Conservation (phyloP, 805 yeast species). For the Kregervanrija fluxuum region DNA sequence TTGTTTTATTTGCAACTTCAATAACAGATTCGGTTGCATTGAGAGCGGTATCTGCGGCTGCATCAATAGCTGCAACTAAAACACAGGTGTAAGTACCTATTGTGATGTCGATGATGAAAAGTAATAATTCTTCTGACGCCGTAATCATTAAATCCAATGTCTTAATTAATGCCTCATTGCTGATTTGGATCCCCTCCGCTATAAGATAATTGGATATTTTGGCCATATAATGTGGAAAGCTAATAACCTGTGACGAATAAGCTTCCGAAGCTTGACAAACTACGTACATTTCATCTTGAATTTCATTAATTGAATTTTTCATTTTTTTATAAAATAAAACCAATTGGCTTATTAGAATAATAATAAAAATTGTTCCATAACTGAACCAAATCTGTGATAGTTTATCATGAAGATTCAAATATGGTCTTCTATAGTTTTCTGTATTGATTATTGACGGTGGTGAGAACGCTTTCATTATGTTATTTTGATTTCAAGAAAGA, state of each 20-base stretch:
- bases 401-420: constrained; percentile 44
- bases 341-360: constrained; percentile 55
- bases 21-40: constrained; percentile 65
- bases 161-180: constrained; percentile 39
- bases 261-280: constrained; percentile 44
- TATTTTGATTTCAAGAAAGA: no score
- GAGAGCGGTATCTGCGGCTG: constrained; percentile 64
- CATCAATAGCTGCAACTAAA: constrained; percentile 63
- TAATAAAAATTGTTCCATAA: constrained; percentile 48
- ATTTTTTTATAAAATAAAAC: constrained; percentile 47
- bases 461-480: constrained; percentile 3
- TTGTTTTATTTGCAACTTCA: constrained; percentile 51
- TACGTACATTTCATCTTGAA: constrained; percentile 31
- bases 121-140: constrained; percentile 50
- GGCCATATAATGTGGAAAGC: constrained; percentile 53
- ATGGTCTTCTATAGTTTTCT: constrained; percentile 25
- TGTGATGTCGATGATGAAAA: constrained; percentile 63
- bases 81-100: constrained; percentile 87
- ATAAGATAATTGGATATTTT: constrained; percentile 46
- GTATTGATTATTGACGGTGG: constrained; percentile 6
- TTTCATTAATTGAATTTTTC: constrained; percentile 31
- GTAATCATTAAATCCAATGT: constrained; percentile 41
- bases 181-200: constrained; percentile 37
- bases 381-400: constrained; percentile 64
- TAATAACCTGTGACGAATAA: constrained; percentile 25